Conservation (phyloP, 257 asterid genomes). For the Coffea canephora region DNA sequence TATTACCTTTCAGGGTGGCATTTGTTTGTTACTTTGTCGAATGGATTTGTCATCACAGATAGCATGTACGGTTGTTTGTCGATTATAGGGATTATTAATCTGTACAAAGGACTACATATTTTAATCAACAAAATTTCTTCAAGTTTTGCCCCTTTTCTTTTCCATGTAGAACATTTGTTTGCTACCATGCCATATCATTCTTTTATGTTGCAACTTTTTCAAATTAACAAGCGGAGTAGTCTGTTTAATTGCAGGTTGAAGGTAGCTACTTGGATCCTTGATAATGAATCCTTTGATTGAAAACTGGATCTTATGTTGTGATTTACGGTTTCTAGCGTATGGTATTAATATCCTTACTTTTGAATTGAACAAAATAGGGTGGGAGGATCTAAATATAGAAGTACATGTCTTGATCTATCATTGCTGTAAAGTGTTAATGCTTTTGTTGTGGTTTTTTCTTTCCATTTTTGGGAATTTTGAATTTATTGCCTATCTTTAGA, state of each 20-base stretch:
- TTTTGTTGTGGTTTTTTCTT: background rate
- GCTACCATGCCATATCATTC: background rate
- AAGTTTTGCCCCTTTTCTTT: background rate
- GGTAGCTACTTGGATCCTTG: background rate
- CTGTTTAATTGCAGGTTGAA: conserved; percentile 4
- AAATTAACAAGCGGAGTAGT: background rate
- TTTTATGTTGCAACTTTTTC: background rate
- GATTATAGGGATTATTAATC: background rate
- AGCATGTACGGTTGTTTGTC: background rate
- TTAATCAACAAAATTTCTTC: background rate
- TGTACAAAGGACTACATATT: background rate
- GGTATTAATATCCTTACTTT: background rate
- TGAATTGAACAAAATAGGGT: background rate
- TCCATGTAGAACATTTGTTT: background rate
- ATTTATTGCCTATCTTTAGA: background rate
- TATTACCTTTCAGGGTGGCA: background rate
- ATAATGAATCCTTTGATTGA: background rate
- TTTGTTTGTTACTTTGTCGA: background rate
- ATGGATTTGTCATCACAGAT: conserved; percentile 1
- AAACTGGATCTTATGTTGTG: background rate
- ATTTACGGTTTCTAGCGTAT: background rate
- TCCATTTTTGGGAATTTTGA: background rate
- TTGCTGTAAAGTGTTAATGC: background rate
- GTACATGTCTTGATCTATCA: background rate
- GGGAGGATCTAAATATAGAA: background rate